Percentiles rank a stretch among this genome's conserved stretches.
Evolutionary conservation across 345 rosid genomes (phyloP).

Genomic region (Hibiscus mutabilis): DNA sequence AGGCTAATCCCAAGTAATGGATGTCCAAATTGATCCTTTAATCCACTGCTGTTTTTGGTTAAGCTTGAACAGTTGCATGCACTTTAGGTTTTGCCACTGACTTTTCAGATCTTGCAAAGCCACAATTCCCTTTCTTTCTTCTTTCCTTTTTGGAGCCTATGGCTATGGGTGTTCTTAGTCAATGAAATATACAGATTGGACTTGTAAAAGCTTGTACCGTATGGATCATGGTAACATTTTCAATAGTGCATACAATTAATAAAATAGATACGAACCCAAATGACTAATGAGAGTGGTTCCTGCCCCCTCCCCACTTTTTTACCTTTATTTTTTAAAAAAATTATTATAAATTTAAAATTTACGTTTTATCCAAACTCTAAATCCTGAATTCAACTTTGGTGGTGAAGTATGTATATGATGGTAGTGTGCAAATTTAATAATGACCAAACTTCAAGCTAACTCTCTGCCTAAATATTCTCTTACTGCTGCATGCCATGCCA

Average conservation of each 20-base stretch:
- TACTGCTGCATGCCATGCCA: neutral
- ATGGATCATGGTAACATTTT: neutral
- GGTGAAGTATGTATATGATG: too few species aligned
- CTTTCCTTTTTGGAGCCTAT: neutral
- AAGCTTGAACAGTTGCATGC: neutral
- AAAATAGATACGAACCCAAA: too few species aligned
- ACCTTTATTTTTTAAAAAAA: too few species aligned
- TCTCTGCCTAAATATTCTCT: constrained; percentile 4
- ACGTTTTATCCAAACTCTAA: too few species aligned
- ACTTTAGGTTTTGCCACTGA: neutral
- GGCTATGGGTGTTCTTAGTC: neutral
- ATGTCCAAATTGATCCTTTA: neutral
- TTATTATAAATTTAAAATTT: too few species aligned
- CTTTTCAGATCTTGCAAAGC: neutral
- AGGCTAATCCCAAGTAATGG: neutral
- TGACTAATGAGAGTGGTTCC: too few species aligned
- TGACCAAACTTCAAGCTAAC: neutral
- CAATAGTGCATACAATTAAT: too few species aligned
- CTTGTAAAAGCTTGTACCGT: neutral
- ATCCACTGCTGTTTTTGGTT: neutral
- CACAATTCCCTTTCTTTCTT: neutral
- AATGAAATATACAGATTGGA: neutral
- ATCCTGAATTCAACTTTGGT: too few species aligned
- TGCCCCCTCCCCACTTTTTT: too few species aligned
- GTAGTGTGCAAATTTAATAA: neutral